phyloP scores from a whole-genome alignment of 208 protist species.

The Porcisia deanei region DNA sequence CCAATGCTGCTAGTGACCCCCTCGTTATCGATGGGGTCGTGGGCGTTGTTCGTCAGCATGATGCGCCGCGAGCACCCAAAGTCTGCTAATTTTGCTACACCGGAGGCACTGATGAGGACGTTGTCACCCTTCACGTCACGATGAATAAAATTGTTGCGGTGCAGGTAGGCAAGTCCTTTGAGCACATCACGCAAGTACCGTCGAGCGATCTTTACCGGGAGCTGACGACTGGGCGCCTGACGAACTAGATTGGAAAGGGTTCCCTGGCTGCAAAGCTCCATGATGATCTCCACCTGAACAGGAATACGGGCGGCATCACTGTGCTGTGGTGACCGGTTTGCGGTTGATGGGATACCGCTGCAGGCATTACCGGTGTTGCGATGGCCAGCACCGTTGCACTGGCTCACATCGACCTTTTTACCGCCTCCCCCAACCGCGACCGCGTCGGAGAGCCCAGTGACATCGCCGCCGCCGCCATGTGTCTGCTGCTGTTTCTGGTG shows the following conservation, averaged over 20 bases:
- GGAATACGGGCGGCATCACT: constrained; percentile 11
- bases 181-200: constrained; percentile 82
- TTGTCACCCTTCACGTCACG: constrained; percentile 91
- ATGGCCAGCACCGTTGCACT: not conserved
- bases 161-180: constrained; percentile 78
- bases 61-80: constrained; percentile 93
- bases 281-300: constrained; percentile 84
- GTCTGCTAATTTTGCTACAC: constrained; percentile 92
- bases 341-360: not conserved
- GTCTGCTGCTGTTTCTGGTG: constrained; percentile 19
- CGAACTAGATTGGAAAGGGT: constrained; percentile 52
- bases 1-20: constrained; percentile 19
- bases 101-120: constrained; percentile 73
- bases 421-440: not conserved
- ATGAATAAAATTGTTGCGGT: constrained; percentile 77
- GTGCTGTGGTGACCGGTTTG: constrained; percentile 7
- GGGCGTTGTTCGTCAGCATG: constrained; percentile 36
- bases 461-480: not conserved
- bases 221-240: constrained; percentile 48
- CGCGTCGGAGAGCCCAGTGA: not conserved
- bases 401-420: not conserved
- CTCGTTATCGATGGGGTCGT: constrained; percentile 16
- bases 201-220: constrained; percentile 39
- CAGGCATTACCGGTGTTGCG: not conserved
- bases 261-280: constrained; percentile 82